Evolutionary conservation across 148 eudicot genomes (phyloP).

Genomic region (Arbutus unedo): DNA sequence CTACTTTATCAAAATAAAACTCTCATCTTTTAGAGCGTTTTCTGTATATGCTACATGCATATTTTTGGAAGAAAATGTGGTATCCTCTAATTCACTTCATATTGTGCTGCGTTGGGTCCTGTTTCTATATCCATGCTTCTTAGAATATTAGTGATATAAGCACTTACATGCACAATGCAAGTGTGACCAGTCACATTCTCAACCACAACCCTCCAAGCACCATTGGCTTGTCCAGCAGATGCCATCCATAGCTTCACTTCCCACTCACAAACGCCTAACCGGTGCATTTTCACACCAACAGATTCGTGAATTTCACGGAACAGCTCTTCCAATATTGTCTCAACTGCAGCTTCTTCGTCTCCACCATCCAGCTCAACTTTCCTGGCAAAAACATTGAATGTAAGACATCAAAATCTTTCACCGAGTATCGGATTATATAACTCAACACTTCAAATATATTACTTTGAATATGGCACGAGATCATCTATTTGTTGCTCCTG

Average conservation of each 20-base stretch:
- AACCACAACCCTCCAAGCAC: constrained; percentile 89
- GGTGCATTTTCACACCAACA: constrained; percentile 88
- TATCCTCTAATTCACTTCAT: neutral
- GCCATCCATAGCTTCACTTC: constrained; percentile 91
- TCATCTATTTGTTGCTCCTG: constrained; percentile 82
- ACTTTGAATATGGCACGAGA: constrained; percentile 85
- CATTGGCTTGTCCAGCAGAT: constrained; percentile 78
- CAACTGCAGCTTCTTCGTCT: constrained; percentile 67
- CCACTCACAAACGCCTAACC: constrained; percentile 91
- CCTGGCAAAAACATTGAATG: constrained; percentile 41
- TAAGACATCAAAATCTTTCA: constrained; percentile 13
- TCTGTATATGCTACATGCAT: too few species aligned
- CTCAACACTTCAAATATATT: constrained; percentile 13
- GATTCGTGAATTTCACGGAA: constrained; percentile 71
- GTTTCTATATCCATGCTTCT: neutral
- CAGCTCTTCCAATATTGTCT: constrained; percentile 60
- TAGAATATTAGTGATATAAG: neutral
- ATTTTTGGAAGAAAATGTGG: neutral
- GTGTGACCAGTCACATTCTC: constrained; percentile 96
- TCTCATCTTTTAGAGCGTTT: too few species aligned
- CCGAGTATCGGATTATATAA: neutral
- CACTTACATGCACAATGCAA: constrained; percentile 86
- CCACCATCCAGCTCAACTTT: constrained; percentile 44
- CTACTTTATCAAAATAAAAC: neutral
- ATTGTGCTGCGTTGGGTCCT: neutral